Percentiles rank a stretch among this genome's conserved stretches.
Evolutionary conservation across 2,329 filamentous ascomycete genomes (phyloP).

Genomic region (Cladosporium sp.): DNA sequence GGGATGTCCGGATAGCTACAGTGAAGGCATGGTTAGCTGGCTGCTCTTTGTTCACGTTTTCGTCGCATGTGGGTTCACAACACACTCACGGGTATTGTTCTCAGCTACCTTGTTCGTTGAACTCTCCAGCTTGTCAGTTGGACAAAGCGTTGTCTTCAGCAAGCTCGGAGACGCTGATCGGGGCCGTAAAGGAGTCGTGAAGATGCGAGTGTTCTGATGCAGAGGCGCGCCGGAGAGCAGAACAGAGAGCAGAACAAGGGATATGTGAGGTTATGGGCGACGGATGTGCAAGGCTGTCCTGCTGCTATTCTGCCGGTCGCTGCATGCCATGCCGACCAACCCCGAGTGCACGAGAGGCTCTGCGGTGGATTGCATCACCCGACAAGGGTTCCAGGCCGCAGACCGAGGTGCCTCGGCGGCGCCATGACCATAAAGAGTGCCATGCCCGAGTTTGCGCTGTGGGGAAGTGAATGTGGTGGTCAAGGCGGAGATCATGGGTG

Average conservation of each 20-base stretch:
- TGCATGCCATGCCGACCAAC: neutral
- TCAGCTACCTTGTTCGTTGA: too few species aligned
- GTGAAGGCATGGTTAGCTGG: neutral
- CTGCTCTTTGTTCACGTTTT: too few species aligned
- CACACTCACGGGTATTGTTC: too few species aligned
- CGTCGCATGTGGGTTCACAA: too few species aligned
- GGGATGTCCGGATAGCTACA: neutral
- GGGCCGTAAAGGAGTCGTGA: neutral
- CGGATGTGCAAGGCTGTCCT: too few species aligned
- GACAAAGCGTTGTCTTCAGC: neutral
- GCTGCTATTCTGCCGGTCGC: neutral
- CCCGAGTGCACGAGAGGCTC: neutral
- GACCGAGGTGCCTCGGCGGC: neutral
- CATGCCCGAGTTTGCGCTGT: neutral
- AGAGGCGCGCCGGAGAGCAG: too few species aligned
- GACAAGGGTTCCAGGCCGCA: neutral
- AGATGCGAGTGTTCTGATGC: neutral
- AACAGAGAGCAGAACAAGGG: too few species aligned
- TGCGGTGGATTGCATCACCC: conserved; percentile 7
- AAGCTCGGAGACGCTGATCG: neutral
- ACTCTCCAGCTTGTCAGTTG: too few species aligned
- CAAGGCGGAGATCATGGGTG: too few species aligned
- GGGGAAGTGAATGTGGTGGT: neutral
- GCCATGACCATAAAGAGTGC: neutral
- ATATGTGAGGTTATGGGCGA: too few species aligned